Percentiles rank a stretch among this genome's conserved stretches.
These are phyloP conservation scores for Lasiodiplodia citricola DNA, from an alignment of 2,329 filamentous ascomycete species.

Conservation along the genomic window DNA sequence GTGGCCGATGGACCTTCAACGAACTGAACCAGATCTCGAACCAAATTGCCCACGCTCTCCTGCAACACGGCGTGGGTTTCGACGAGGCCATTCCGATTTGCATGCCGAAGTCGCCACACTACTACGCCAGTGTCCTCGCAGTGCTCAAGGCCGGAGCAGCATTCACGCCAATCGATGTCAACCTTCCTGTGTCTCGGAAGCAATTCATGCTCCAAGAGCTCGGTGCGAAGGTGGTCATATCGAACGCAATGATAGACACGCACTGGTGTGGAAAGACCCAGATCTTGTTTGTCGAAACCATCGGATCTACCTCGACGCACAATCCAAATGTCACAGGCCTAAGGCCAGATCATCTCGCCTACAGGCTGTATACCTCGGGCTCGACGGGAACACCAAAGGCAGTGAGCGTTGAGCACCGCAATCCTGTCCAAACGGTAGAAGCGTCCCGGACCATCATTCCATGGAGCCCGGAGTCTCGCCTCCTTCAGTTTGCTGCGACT, in stretches of 20 bases:
- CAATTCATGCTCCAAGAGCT: conserved; percentile 43
- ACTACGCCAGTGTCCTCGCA: conserved; percentile 45
- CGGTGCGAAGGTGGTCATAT: conserved; percentile 38
- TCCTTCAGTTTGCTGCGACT: conserved; percentile 51
- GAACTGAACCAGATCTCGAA: conserved; percentile 40
- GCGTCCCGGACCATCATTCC: conserved; percentile 46
- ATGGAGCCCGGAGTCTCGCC: conserved; percentile 44
- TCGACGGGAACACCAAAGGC: conserved; percentile 53
- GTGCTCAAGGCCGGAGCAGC: conserved; percentile 48
- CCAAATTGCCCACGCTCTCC: conserved; percentile 39
- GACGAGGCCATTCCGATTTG: conserved; percentile 45
- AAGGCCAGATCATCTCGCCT: conserved; percentile 41
- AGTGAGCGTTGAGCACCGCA: conserved; percentile 49
- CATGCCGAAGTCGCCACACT: conserved; percentile 41
- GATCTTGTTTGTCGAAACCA: conserved; percentile 27
- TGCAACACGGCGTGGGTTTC: conserved; percentile 31
- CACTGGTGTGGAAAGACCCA: conserved; percentile 27
- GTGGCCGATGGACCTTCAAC: conserved; percentile 42
- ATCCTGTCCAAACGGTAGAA: conserved; percentile 49
- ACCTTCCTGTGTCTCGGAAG: conserved; percentile 42
- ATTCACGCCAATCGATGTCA: conserved; percentile 44
- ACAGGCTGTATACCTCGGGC: conserved; percentile 52
- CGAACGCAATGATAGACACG: conserved; percentile 17
- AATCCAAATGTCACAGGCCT: conserved; percentile 35
- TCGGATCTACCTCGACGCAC: conserved; percentile 28